phyloP scores from a whole-genome alignment of 2,329 filamentous ascomycete species.

The Fusarium tricinctum region DNA sequence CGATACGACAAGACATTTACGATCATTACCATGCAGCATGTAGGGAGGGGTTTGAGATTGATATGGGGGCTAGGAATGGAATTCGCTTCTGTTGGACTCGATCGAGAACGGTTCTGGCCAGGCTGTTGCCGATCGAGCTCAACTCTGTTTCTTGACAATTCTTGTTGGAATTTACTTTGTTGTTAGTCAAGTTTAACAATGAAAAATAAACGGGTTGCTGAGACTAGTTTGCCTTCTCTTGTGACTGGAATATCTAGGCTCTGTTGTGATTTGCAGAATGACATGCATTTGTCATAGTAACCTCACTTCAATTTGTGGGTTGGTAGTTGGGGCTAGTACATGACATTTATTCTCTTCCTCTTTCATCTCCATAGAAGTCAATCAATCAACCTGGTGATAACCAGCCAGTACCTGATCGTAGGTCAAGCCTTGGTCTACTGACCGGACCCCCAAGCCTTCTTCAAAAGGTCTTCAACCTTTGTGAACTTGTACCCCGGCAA shows the following conservation, averaged over 20 bases:
- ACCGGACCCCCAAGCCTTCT: neutral
- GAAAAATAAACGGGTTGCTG: too few species aligned
- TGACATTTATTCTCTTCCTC: too few species aligned
- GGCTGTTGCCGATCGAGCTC: neutral
- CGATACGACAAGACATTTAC: neutral
- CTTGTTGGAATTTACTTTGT: neutral
- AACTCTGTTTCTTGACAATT: neutral
- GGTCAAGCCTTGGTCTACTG: neutral
- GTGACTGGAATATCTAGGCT: too few species aligned
- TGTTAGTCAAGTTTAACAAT: too few species aligned
- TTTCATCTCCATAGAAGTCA: too few species aligned
- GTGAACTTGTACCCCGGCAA: neutral
- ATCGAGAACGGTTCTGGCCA: slow-evolving; percentile 6
- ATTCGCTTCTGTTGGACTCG: slow-evolving; percentile 8
- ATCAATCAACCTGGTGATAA: too few species aligned
- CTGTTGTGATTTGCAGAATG: too few species aligned
- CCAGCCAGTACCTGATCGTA: too few species aligned
- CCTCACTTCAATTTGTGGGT: too few species aligned
- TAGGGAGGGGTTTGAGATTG: slow-evolving; percentile 5
- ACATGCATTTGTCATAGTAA: too few species aligned
- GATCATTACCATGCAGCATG: slow-evolving; percentile 1
- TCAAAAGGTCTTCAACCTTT: neutral
- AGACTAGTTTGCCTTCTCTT: too few species aligned
- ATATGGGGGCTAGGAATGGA: neutral
- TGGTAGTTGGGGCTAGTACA: too few species aligned